Base-by-base conservation (phyloP, 768 basidiomycete species). In the Hygrophorus russula region DNA sequence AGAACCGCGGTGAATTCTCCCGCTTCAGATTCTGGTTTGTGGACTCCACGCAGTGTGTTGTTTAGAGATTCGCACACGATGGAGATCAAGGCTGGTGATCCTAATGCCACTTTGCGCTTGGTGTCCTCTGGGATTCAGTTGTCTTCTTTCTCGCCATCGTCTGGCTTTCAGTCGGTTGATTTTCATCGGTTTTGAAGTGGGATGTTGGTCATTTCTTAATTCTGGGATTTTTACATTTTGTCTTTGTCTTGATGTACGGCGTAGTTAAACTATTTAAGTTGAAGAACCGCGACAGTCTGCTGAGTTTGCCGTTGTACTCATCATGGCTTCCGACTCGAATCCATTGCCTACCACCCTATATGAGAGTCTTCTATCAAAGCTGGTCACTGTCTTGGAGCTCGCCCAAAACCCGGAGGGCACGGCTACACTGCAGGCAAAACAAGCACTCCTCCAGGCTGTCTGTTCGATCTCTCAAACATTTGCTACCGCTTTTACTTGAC, bases 361-460 rank as follows among this genome's bases (percentile, higher is more conserved):
- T 53, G 72, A 79, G 37, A 64, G 59, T 20, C 69, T 85, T 3
- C 56, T 85, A 5, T 59, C 68, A 0, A 82, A 81, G 53, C 67
- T 86, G 12, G 69, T 72, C n/a, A 53, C 65, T 2, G 68, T 85
- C 20, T 62, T 85, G 11, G 69, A 80, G 51, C 64, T 79, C 32
- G 76, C 78, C 0, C 78, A 79, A 49, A 65, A 67, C 34, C 61
- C 71, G 8, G 73, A 78, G 42, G 79, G 75, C 0, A 63, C 69
- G 2, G 59, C 60, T 12, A 78, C 71, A 10, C 70, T 71, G 2
- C 73, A 78, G 46, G 69, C 75, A 14, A 83, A 74, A 51, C 84
- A 84, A 51, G 70, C 73, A 13, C 65, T 86, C 5, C 64, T 85
- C 7, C 74, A 79, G 47, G 77, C 82, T 27, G 83, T 82, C 41